Base-by-base conservation (phyloP, 1,284 basidiomycete genomes). In the Ceratobasidium sp. region DNA sequence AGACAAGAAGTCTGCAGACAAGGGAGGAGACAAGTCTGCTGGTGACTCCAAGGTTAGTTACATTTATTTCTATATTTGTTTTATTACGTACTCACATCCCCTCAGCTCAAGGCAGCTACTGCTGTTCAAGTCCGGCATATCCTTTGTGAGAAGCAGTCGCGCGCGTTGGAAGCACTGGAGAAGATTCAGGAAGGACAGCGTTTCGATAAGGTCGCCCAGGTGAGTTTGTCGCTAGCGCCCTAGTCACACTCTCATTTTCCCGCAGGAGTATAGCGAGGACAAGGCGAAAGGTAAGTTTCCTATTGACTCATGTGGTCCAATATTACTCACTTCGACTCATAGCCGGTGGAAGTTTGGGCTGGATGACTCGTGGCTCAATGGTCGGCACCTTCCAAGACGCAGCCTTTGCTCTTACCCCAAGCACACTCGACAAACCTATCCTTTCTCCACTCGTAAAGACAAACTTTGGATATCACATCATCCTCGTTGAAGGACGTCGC, bases 91-190 rank as follows among this genome's bases (percentile, higher is more conserved):
- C 66, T 69, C 41, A 57, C 41, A 35, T 26, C 8, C 8, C 5
- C 3, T 44, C 5, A 76, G 69, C 77, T 90, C 76, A 94, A 93
- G 80, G 82, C 92, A 30, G 92, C 92, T 11, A 93, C 88, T 23
- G 88, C 92, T 28, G 83, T 94, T 49, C 94, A 94, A 78, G 92
- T 94, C 35, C 88, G 93, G 28, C 93, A 95, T 80, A 92, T 95
- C 61, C 83, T 95, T 23, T 95, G 93, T 80, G 93, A 95, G 81
- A 95, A 95, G 78, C 90, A 93, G 73, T 90, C 91, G 7, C 91
- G 87, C 77, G 91, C 87, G 0, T 83, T 85, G 62, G 91, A 95
- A 79, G 93, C 93, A 0, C 79, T 94, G 58, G 85, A 88, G 79
- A 91, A 92, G 80, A 87, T 95, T 63, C 78, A 92, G 89, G 88